These are phyloP conservation scores for Irpex sp. DNA, from an alignment of 1,284 basidiomycete genomes.

Conservation along the genomic window DNA sequence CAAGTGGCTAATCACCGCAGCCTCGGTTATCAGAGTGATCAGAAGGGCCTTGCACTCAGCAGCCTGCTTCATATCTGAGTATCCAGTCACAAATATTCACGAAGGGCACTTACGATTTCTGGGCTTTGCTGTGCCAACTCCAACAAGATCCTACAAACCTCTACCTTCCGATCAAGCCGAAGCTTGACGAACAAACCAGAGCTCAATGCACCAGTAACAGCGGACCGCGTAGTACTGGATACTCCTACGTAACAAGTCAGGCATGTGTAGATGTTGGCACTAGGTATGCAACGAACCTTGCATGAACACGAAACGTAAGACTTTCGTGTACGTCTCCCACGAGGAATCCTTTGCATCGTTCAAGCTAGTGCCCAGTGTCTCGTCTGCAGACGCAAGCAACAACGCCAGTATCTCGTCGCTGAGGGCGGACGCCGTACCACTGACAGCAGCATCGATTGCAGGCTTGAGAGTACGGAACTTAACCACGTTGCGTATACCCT, in stretches of 20 bases:
- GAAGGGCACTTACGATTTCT: conserved; percentile 40
- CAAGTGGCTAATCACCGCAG: conserved; percentile 53
- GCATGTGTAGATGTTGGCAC: neutral
- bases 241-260: conserved; percentile 21
- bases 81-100: neutral
- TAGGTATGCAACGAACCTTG: conserved; percentile 34
- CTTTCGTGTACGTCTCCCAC: conserved; percentile 47
- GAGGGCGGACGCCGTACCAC: conserved; percentile 19
- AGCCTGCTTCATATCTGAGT: conserved; percentile 35
- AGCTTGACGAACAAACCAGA: conserved; percentile 52
- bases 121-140: conserved; percentile 41
- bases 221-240: conserved; percentile 30
- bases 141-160: conserved; percentile 53
- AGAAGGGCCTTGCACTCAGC: conserved; percentile 49
- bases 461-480: conserved; percentile 68
- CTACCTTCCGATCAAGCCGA: conserved; percentile 47
- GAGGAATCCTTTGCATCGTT: conserved; percentile 40
- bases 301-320: conserved; percentile 43
- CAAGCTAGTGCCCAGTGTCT: conserved; percentile 39
- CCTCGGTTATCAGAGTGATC: conserved; percentile 42
- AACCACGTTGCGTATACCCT: conserved; percentile 56
- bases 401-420: conserved; percentile 40
- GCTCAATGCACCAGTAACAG: conserved; percentile 42
- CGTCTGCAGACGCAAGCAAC: conserved; percentile 56
- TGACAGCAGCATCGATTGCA: conserved; percentile 46